Evolutionary conservation across 345 rosid species (phyloP).

Genomic region (Pistacia atlantica): DNA sequence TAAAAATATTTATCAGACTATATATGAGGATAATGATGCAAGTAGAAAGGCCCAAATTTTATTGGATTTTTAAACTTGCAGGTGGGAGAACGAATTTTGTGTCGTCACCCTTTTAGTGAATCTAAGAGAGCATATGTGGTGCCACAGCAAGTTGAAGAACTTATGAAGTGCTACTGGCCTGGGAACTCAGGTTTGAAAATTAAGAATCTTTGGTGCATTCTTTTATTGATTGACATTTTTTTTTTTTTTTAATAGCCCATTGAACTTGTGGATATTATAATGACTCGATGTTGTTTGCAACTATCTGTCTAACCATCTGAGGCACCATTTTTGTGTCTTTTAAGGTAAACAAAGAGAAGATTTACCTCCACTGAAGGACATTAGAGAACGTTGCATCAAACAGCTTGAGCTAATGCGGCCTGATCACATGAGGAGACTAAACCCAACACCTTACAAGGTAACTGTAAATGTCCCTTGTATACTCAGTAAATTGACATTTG

Average conservation of each 20-base stretch:
- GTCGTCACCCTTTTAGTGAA: slow-evolving; percentile 97
- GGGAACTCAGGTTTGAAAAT: slow-evolving; percentile 63
- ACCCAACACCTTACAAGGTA: slow-evolving; percentile 98
- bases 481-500: background rate
- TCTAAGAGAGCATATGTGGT: slow-evolving; percentile 96
- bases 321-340: slow-evolving; percentile 11
- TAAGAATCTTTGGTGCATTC: background rate
- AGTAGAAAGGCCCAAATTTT: background rate
- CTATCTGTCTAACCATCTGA: background rate
- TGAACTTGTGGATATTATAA: background rate
- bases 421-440: slow-evolving; percentile 92
- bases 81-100: slow-evolving; percentile 86
- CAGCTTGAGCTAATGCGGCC: slow-evolving; percentile 90
- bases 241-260: background rate
- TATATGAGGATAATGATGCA: background rate
- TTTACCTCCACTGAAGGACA: slow-evolving; percentile 63
- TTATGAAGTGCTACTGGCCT: slow-evolving; percentile 91
- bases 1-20: background rate
- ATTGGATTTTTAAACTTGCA: slow-evolving; percentile 18
- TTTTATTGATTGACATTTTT: background rate
- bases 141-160: slow-evolving; percentile 89
- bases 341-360: slow-evolving; percentile 69
- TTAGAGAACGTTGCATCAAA: slow-evolving; percentile 75
- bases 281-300: too few species aligned
- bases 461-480: background rate